Base-by-base conservation (phyloP, 148 eudicot species). In the Tetragonia tetragonoides region DNA sequence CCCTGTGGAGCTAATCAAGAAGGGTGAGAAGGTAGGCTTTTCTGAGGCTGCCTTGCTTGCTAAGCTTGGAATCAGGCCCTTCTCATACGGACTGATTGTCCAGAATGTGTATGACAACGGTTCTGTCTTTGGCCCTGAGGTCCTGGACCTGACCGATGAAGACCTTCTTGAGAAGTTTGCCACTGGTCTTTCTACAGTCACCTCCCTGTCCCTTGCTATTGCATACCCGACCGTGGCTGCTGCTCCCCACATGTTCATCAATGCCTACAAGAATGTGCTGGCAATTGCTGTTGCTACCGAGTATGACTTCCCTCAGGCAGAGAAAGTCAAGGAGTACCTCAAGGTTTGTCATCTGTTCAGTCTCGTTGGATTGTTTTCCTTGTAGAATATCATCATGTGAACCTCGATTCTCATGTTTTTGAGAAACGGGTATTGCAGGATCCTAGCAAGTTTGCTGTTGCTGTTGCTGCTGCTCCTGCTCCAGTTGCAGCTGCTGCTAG, bases 11-110 rank as follows among this genome's bases (percentile, higher is more conserved):
- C 92, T 90, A 1, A 90, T 90, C 80, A 88, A 78, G 85, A 81
- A 84, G 86, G 92, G 92, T 68, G 92, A 88, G 54, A 90, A 90
- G 82, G 94, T 90, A 23, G 94, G 94, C 44, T 90, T 92, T 2
- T 90, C 94, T 44, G 94, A 90, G 84, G 90, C 94, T 56, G 92
- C 94, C 10, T 68, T 88, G 44, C 90, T 90, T 20, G 84, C 94
- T 2, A 90, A 90, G 79, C 94, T 90, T 66, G 94, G 92, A 4
- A 88, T 90, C 68, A 84, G 94, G 82, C 94, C 94, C 10, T 90
- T 90, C 80, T 90, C 94, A 10, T 90, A 90, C 54, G 92, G 94
- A 40, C 87, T 90, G 14, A 80, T 77, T 69, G 76, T 90, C 56
- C 16, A 79, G 49, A 81, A 85, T 15, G 94, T 82, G 10, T 90